Conservation (phyloP, 2,329 filamentous ascomycete species). For the Fusarium sp. region DNA sequence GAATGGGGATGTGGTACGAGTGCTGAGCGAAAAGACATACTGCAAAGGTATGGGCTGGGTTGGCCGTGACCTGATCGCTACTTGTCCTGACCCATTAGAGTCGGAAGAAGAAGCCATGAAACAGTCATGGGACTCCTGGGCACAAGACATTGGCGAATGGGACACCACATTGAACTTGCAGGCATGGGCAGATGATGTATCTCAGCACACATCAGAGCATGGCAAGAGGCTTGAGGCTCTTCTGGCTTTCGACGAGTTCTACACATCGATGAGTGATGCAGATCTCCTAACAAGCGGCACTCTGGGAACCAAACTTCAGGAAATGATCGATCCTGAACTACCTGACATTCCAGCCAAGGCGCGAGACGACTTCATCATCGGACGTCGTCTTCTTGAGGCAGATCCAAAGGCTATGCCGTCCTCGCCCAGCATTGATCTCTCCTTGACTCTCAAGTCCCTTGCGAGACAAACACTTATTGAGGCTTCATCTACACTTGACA, state of each 20-base stretch:
- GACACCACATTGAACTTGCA: slow-evolving; percentile 58
- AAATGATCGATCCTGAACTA: slow-evolving; percentile 71
- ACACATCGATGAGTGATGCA: slow-evolving; percentile 73
- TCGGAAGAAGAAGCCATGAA: slow-evolving; percentile 73
- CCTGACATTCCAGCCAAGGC: slow-evolving; percentile 65
- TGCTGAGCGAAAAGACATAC: slow-evolving; percentile 87
- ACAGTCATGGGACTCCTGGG: slow-evolving; percentile 77
- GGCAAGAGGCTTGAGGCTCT: slow-evolving; percentile 57
- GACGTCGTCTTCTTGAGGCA: slow-evolving; percentile 63
- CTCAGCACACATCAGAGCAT: slow-evolving; percentile 19
- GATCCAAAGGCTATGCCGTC: slow-evolving; percentile 53
- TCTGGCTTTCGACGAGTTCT: slow-evolving; percentile 65
- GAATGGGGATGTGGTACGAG: slow-evolving; percentile 76
- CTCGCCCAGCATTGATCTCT: slow-evolving; percentile 46
- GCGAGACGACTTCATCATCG: slow-evolving; percentile 65
- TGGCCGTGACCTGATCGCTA: slow-evolving; percentile 68
- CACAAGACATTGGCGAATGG: slow-evolving; percentile 72
- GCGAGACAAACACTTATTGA: slow-evolving; percentile 45
- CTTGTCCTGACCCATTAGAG: slow-evolving; percentile 54
- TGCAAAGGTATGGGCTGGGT: slow-evolving; percentile 82
- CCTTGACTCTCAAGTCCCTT: slow-evolving; percentile 50
- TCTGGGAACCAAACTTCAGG: slow-evolving; percentile 61
- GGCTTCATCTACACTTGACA: slow-evolving; percentile 1
- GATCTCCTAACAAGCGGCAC: slow-evolving; percentile 70
- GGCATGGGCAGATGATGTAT: slow-evolving; percentile 54